These are phyloP conservation scores for Penicillium longicatenatum DNA, from an alignment of 495 filamentous ascomycete genomes.

Conservation along the genomic window DNA sequence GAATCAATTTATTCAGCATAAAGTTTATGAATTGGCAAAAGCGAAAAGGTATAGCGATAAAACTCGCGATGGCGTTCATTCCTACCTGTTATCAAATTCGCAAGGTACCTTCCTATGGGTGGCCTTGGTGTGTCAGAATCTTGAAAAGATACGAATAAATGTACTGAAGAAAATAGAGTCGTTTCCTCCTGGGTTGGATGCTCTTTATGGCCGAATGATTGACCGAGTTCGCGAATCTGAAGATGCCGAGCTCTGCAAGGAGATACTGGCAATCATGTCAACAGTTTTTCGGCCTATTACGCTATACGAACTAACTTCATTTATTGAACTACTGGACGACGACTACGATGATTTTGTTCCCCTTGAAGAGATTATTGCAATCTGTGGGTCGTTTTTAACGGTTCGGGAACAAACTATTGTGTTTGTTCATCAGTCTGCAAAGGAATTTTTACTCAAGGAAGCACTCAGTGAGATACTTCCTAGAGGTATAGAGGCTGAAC, in stretches of 20 bases:
- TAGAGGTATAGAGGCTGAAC: background rate
- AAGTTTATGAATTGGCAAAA: background rate
- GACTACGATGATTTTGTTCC: background rate
- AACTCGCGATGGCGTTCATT: conserved; percentile 44
- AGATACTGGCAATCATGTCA: conserved; percentile 2
- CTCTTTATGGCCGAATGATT: conserved; percentile 1
- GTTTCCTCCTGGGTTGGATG: conserved; percentile 2
- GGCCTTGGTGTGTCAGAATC: conserved; percentile 3
- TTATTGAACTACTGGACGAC: background rate
- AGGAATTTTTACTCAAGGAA: conserved; percentile 5
- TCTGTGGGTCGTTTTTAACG: conserved; percentile 9
- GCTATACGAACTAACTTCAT: background rate
- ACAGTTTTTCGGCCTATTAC: background rate
- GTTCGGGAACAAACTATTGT: conserved; percentile 1
- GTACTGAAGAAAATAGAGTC: background rate
- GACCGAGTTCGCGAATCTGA: background rate
- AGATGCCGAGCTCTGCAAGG: conserved; percentile 4
- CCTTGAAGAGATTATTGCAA: conserved; percentile 1
- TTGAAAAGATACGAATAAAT: background rate
- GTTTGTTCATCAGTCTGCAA: conserved; percentile 13
- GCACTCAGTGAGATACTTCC: background rate
- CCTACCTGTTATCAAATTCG: conserved; percentile 31
- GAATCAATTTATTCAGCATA: conserved; percentile 1
- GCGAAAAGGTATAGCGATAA: conserved; percentile 16
- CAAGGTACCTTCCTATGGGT: conserved; percentile 9